phyloP scores from a whole-genome alignment of 2,329 filamentous ascomycete genomes.

The Arthrobotrys entomopaga region DNA sequence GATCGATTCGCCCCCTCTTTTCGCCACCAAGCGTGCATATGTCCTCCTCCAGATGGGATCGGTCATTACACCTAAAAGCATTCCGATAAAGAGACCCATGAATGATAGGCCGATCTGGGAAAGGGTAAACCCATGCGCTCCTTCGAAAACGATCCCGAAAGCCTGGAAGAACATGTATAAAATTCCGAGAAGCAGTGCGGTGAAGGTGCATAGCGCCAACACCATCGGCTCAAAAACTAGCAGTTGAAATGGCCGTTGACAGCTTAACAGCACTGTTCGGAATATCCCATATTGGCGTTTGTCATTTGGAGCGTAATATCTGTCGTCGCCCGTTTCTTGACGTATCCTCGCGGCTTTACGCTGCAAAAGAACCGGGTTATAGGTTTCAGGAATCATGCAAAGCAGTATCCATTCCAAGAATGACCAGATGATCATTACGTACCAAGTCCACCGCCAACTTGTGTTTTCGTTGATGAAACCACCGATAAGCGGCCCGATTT shows the following conservation, averaged over 20 bases:
- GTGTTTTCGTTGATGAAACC: constrained; percentile 84
- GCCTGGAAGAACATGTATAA: constrained; percentile 92
- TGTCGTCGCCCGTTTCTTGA: constrained; percentile 78
- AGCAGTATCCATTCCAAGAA: constrained; percentile 72
- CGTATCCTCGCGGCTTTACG: constrained; percentile 77
- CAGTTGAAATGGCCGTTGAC: constrained; percentile 72
- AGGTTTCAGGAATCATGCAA: constrained; percentile 85
- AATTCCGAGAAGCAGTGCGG: constrained; percentile 84
- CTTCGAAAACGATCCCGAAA: constrained; percentile 80
- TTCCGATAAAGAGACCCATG: constrained; percentile 75
- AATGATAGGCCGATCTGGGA: constrained; percentile 86
- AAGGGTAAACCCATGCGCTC: constrained; percentile 78
- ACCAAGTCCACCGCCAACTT: constrained; percentile 85
- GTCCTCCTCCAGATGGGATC: constrained; percentile 75
- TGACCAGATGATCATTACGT: constrained; percentile 84
- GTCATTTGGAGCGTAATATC: constrained; percentile 82
- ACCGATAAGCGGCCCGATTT: constrained; percentile 72
- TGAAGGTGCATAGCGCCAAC: constrained; percentile 81
- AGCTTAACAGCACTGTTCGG: constrained; percentile 69
- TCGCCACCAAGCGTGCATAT: constrained; percentile 69
- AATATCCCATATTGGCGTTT: constrained; percentile 74
- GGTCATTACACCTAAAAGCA: constrained; percentile 71
- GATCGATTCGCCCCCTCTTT: constrained; percentile 73
- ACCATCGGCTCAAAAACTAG: constrained; percentile 86
- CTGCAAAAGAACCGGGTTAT: constrained; percentile 78